Conservation (phyloP, 106 monocot genomes). For the Ottelia alismoides region DNA sequence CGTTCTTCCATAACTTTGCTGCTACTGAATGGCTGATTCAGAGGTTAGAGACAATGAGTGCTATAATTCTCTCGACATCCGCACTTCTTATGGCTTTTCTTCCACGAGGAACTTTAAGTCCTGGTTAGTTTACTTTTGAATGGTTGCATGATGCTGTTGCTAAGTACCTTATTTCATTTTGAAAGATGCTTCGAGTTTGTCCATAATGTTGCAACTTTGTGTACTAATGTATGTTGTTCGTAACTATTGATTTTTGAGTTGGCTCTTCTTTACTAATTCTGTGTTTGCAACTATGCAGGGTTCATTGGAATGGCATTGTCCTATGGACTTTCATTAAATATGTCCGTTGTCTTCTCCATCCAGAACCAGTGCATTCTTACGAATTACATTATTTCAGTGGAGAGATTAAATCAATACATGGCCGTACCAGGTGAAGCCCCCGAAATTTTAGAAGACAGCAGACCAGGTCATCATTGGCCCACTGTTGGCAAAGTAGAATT, state of each 20-base stretch:
- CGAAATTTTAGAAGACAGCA: slow-evolving; percentile 40
- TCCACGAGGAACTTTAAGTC: slow-evolving; percentile 72
- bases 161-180: background rate
- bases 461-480: slow-evolving; percentile 55
- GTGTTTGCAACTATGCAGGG: slow-evolving; percentile 22
- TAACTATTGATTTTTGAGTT: background rate
- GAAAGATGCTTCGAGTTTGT: background rate
- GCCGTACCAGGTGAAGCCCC: slow-evolving; percentile 68
- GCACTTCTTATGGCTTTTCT: slow-evolving; percentile 84
- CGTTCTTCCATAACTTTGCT: slow-evolving; percentile 66
- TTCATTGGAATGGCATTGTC: slow-evolving; percentile 88
- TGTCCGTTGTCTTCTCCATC: slow-evolving; percentile 64
- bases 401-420: slow-evolving; percentile 86
- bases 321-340: slow-evolving; percentile 82
- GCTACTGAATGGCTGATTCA: slow-evolving; percentile 84
- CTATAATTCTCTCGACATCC: slow-evolving; percentile 60
- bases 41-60: slow-evolving; percentile 81
- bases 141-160: background rate
- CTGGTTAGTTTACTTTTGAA: slow-evolving; percentile 35
- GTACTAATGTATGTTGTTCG: background rate
- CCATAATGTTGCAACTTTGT: background rate
- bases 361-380: slow-evolving; percentile 80
- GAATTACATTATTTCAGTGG: slow-evolving; percentile 79
- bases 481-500: slow-evolving; percentile 55
- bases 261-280: background rate